Evolutionary conservation across 139 green algal genomes (phyloP).

Genomic region (Chlorella sp.): DNA sequence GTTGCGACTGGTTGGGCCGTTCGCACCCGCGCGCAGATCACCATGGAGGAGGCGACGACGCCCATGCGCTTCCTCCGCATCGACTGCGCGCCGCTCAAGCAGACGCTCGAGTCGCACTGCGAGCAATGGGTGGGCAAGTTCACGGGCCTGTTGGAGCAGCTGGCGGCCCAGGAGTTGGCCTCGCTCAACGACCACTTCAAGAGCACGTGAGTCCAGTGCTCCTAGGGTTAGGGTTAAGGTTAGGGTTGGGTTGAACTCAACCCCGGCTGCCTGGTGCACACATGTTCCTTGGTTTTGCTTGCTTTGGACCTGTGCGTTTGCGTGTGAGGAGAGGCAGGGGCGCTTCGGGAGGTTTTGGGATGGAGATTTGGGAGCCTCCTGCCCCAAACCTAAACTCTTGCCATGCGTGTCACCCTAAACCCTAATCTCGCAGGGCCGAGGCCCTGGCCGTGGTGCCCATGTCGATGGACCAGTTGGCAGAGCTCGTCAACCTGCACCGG

Average conservation of each 20-base stretch:
- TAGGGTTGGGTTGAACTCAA: too few relatives aligned
- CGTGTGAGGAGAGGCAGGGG: too few relatives aligned
- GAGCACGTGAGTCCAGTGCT: slow-evolving; percentile 9
- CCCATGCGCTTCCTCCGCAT: slow-evolving; percentile 86
- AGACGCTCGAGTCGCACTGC: slow-evolving; percentile 67
- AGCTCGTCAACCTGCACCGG: slow-evolving; percentile 60
- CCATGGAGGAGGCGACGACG: slow-evolving; percentile 66
- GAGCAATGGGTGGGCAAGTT: slow-evolving; percentile 75
- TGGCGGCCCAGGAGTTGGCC: slow-evolving; percentile 53
- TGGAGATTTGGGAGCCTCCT: too few relatives aligned
- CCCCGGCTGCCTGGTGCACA: too few relatives aligned
- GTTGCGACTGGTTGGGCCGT: too few relatives aligned
- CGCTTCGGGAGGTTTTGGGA: too few relatives aligned
- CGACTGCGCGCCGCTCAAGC: slow-evolving; percentile 83
- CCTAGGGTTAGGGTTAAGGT: too few relatives aligned
- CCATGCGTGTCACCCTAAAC: too few relatives aligned
- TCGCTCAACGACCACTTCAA: slow-evolving; percentile 51
- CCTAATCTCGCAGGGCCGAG: slow-evolving; percentile 10
- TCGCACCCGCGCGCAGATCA: too few relatives aligned
- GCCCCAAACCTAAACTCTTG: too few relatives aligned
- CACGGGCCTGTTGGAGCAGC: slow-evolving; percentile 58
- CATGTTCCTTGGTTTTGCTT: too few relatives aligned
- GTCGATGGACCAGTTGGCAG: slow-evolving; percentile 68
- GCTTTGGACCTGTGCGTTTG: too few relatives aligned
- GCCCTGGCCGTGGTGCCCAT: slow-evolving; percentile 5